These are phyloP conservation scores for Alisma plantagoaquatica DNA, from an alignment of 106 monocot genomes.

Conservation along the genomic window DNA sequence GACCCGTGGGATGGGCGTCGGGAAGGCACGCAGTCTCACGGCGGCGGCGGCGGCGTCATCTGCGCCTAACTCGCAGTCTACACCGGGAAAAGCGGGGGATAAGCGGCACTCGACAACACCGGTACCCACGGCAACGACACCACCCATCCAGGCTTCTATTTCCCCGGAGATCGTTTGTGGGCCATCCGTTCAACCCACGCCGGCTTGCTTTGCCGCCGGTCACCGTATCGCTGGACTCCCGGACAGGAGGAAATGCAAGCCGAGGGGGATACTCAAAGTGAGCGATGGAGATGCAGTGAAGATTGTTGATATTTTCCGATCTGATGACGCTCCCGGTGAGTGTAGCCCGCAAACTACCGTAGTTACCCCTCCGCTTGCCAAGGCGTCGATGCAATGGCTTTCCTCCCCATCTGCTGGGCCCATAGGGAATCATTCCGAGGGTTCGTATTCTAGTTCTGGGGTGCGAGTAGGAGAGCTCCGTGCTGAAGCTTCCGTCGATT, in stretches of 20 bases:
- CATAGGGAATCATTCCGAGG: not conserved
- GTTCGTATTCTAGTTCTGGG: constrained; percentile 2
- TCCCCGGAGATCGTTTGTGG: constrained; percentile 64
- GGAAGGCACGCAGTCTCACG: constrained; percentile 1
- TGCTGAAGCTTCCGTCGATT: constrained; percentile 49
- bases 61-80: constrained; percentile 1
- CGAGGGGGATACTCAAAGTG: constrained; percentile 70
- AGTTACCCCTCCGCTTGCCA: constrained; percentile 19
- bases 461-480: constrained; percentile 7
- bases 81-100: constrained; percentile 24
- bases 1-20: not conserved
- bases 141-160: constrained; percentile 74
- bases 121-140: constrained; percentile 40
- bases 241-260: constrained; percentile 75
- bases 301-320: not conserved
- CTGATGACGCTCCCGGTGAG: too few species aligned
- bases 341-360: constrained; percentile 11
- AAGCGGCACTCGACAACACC: constrained; percentile 5
- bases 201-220: constrained; percentile 83
- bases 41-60: too few species aligned
- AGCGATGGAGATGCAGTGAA: not conserved
- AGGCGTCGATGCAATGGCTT: constrained; percentile 74
- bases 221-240: constrained; percentile 63
- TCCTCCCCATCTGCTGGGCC: constrained; percentile 29
- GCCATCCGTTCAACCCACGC: constrained; percentile 31